These are phyloP conservation scores for Zasmidium cellare DNA, from an alignment of 2,329 filamentous ascomycete species.

Conservation along the genomic window DNA sequence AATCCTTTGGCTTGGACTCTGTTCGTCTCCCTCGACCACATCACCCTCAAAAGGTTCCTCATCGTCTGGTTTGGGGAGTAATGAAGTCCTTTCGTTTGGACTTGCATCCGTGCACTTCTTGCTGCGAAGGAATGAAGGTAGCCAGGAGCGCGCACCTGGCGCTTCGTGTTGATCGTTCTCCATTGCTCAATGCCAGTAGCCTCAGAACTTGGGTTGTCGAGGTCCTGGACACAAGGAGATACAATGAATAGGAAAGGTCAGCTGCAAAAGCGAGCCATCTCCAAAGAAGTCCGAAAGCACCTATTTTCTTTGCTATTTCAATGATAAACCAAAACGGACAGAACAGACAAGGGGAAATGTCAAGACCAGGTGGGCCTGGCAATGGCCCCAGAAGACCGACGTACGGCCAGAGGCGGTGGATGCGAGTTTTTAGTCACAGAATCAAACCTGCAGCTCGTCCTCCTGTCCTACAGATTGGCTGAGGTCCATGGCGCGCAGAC, in stretches of 20 bases:
- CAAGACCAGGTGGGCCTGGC: neutral
- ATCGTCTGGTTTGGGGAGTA: slow-evolving; percentile 44
- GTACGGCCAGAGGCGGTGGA: neutral
- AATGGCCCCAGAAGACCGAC: neutral
- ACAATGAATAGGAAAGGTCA: neutral
- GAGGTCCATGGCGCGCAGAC: neutral
- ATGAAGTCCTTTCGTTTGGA: slow-evolving; percentile 42
- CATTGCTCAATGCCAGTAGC: slow-evolving; percentile 16
- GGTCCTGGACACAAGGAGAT: no score
- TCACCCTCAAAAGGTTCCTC: slow-evolving; percentile 36
- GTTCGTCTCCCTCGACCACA: slow-evolving; percentile 37
- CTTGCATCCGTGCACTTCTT: neutral
- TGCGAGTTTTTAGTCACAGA: slow-evolving; percentile 9
- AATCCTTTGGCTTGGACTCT: slow-evolving; percentile 40
- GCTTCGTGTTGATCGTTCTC: slow-evolving; percentile 27
- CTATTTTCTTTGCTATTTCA: neutral
- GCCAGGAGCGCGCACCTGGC: slow-evolving; percentile 27
- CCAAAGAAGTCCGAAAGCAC: neutral
- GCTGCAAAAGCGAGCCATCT: neutral
- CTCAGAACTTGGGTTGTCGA: neutral
- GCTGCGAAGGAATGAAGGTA: slow-evolving; percentile 24
- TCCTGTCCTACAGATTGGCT: neutral
- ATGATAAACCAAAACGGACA: neutral
- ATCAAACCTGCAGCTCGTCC: neutral
- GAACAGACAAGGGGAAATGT: neutral